Percentiles rank a stretch among this genome's conserved stretches.
Evolutionary conservation across 208 protist species (phyloP).

Genomic region (Angomonas deanei): DNA sequence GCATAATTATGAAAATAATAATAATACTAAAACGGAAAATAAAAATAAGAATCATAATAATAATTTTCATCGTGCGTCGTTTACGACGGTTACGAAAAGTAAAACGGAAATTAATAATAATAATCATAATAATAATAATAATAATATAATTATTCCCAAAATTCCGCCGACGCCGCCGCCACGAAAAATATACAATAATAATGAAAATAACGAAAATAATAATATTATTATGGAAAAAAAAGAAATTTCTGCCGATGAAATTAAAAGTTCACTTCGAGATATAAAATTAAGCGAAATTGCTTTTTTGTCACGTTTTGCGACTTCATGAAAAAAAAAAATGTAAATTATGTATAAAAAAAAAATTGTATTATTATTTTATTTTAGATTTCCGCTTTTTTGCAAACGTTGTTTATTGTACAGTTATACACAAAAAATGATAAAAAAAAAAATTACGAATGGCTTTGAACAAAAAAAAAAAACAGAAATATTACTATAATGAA

Average conservation of each 20-base stretch:
- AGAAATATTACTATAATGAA: not conserved
- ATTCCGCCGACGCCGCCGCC: not conserved
- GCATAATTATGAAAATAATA: not conserved
- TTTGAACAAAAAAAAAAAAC: not conserved
- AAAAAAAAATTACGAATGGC: not conserved
- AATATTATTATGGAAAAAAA: not conserved
- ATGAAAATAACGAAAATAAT: not conserved
- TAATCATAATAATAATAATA: not conserved
- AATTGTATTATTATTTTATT: not conserved
- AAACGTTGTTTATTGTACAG: not conserved
- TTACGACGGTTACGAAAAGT: not conserved
- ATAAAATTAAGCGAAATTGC: not conserved
- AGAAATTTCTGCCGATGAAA: not conserved
- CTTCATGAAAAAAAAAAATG: not conserved
- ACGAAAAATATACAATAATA: not conserved
- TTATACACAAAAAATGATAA: not conserved
- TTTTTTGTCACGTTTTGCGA: not conserved
- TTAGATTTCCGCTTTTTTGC: not conserved
- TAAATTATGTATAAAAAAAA: not conserved
- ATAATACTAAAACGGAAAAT: not conserved
- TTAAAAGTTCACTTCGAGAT: not conserved
- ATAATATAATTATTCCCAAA: not conserved
- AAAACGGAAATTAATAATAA: not conserved
- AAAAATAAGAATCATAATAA: not conserved
- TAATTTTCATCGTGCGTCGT: not conserved